Evolutionary conservation across 257 asterid genomes (phyloP).

Genomic region (Oldenlandia corymbosa): DNA sequence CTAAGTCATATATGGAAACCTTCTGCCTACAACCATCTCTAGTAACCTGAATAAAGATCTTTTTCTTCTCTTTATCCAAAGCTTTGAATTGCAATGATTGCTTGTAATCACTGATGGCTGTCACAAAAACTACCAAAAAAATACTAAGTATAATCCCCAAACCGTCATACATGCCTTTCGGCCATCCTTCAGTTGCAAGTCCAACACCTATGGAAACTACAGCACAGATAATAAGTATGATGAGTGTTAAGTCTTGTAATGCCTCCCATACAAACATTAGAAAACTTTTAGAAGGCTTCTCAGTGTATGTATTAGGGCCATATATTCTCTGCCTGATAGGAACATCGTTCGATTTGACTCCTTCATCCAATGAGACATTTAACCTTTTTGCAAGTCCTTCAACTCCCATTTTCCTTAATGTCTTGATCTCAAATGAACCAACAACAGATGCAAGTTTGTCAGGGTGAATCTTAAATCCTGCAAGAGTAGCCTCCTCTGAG

Average conservation of each 20-base stretch:
- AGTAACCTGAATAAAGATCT: slow-evolving; percentile 73
- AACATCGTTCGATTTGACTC: slow-evolving; percentile 60
- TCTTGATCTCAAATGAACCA: slow-evolving; percentile 69
- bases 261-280: slow-evolving; percentile 97
- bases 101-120: slow-evolving; percentile 88
- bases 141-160: slow-evolving; percentile 83
- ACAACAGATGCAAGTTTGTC: slow-evolving; percentile 82
- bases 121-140: slow-evolving; percentile 77
- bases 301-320: slow-evolving; percentile 73
- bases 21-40: slow-evolving; percentile 82
- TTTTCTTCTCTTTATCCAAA: slow-evolving; percentile 94
- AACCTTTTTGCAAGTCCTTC: slow-evolving; percentile 68
- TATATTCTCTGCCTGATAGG: slow-evolving; percentile 55
- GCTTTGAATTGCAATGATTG: slow-evolving; percentile 96
- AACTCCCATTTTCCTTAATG: slow-evolving; percentile 64
- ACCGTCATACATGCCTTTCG: slow-evolving; percentile 89
- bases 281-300: slow-evolving; percentile 82
- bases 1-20: slow-evolving; percentile 75
- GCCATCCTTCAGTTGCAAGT: slow-evolving; percentile 98
- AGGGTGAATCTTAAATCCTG: slow-evolving; percentile 75
- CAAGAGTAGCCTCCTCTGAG: slow-evolving; percentile 62
- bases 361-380: slow-evolving; percentile 60
- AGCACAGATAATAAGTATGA: slow-evolving; percentile 86
- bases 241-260: slow-evolving; percentile 82
- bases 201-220: slow-evolving; percentile 91